Base-by-base conservation (phyloP, 2,329 filamentous ascomycete genomes). In the Endocalyx cinctus region DNA sequence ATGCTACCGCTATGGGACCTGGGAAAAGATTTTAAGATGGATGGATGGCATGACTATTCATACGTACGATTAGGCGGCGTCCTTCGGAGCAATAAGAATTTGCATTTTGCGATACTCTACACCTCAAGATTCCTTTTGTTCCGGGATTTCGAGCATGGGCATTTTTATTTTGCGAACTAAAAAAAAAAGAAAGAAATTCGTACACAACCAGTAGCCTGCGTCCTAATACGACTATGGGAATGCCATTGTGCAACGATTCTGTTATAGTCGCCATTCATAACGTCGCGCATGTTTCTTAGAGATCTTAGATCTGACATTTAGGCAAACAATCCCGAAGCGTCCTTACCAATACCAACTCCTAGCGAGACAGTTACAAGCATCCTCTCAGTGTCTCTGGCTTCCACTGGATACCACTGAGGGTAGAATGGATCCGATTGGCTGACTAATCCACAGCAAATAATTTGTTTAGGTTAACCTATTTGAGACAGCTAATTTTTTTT, bases 111-210 rank as follows among this genome's bases (percentile, higher is more conserved):
- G 34, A 45, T 31, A 42, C 39, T 42, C 39, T 38, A 35, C 37
- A n/a, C n/a, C 39, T 43, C 39, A 38, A 33, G 37, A 38, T 49
- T 48, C 42, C 42, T 45, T 46, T 46, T 48, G 42, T 44, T 38
- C 47, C 31, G 34, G 49, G 49, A 50, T 48, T 51, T 35, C 43
- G 46, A 47, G 41, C 43, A 43, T 42, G 45, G 45, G 42, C 42
- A 49, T 45, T 50, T 41, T 48, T 43, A 41, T 42, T 46, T 46
- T n/a, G n/a, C n/a, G n/a, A n/a, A n/a, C n/a, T n/a, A n/a, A n/a
- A n/a, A n/a, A n/a, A n/a, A 45, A 43, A 47, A 47, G 34, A 45
- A 25, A 38, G 42, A 28, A 31, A 45, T 45, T 43, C 39, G 45
- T 42, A 46, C 39, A 37, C 43, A 34, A 34, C n/a, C n/a, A 42